A percentile compares a stretch with the other conserved stretches of the same genome.
Conservation (phyloP, 2,329 filamentous ascomycete species). For the Orbilia javanica region DNA sequence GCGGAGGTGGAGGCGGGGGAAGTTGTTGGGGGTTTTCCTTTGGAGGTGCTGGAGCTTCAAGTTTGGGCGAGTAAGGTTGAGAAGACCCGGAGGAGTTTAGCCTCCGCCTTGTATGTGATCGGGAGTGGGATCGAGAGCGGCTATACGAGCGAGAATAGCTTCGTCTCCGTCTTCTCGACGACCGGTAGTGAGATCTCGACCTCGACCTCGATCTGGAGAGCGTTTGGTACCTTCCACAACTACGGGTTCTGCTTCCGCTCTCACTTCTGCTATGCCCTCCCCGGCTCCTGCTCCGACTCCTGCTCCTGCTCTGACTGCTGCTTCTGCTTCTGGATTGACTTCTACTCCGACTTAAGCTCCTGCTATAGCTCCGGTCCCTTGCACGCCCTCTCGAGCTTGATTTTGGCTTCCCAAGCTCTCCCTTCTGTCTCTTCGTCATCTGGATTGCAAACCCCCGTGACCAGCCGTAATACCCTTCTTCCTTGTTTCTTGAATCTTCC, state of each 20-base stretch:
- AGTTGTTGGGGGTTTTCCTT: constrained; percentile 19
- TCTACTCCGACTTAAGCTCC: constrained; percentile 60
- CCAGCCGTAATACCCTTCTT: constrained; percentile 90
- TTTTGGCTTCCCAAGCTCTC: constrained; percentile 59
- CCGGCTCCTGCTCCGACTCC: constrained; percentile 29
- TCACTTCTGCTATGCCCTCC: constrained; percentile 29
- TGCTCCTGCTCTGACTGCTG: constrained; percentile 21
- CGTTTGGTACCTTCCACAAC: constrained; percentile 30
- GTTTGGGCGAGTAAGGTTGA: constrained; percentile 42
- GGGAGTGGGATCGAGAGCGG: constrained; percentile 50
- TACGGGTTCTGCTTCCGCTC: neutral
- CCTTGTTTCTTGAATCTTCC: constrained; percentile 74
- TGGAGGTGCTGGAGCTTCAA: constrained; percentile 7
- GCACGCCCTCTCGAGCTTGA: constrained; percentile 60
- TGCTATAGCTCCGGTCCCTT: constrained; percentile 61
- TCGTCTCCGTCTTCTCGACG: constrained; percentile 46
- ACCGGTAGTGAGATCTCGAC: constrained; percentile 45
- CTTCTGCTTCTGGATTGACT: constrained; percentile 61
- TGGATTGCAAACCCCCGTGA: constrained; percentile 82
- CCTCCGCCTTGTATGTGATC: constrained; percentile 44
- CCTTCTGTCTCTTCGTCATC: constrained; percentile 74
- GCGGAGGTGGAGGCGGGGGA: constrained; percentile 25
- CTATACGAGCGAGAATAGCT: constrained; percentile 56
- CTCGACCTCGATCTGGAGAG: constrained; percentile 46
- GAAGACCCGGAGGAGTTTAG: constrained; percentile 52